Conservation (phyloP, 2,329 filamentous ascomycete genomes). For the Colletotrichum sp. region DNA sequence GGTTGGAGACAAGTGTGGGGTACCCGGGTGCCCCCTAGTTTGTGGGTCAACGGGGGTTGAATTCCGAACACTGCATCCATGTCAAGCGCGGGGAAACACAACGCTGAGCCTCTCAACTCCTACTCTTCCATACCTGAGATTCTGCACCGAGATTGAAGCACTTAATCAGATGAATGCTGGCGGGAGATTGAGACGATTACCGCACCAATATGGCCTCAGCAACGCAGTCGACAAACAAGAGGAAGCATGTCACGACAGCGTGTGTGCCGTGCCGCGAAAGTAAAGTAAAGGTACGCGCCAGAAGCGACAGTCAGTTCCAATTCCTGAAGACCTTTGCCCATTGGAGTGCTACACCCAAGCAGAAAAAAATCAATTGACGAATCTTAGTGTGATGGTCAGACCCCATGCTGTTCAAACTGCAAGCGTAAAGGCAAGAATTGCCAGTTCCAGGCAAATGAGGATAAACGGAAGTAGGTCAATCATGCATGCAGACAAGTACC, state of each 20-base stretch:
- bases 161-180: neutral
- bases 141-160: neutral
- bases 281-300: slow-evolving; percentile 42
- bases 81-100: neutral
- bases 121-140: neutral
- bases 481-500: neutral
- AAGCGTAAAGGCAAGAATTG: neutral
- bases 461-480: neutral
- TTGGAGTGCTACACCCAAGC: neutral
- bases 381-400: neutral
- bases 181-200: neutral
- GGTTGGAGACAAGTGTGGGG: neutral
- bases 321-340: neutral
- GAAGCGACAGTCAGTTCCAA: neutral
- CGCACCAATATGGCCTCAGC: neutral
- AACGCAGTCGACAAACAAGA: neutral
- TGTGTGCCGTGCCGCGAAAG: slow-evolving; percentile 50
- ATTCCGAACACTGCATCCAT: neutral
- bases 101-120: neutral
- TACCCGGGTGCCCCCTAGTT: neutral
- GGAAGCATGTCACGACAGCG: slow-evolving; percentile 47
- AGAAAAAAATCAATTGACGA: neutral
- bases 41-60: neutral
- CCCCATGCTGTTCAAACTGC: neutral
- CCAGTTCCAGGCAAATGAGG: neutral